Base-by-base conservation (phyloP, 2,329 filamentous ascomycete species). In the Phialocephala subalpina region DNA sequence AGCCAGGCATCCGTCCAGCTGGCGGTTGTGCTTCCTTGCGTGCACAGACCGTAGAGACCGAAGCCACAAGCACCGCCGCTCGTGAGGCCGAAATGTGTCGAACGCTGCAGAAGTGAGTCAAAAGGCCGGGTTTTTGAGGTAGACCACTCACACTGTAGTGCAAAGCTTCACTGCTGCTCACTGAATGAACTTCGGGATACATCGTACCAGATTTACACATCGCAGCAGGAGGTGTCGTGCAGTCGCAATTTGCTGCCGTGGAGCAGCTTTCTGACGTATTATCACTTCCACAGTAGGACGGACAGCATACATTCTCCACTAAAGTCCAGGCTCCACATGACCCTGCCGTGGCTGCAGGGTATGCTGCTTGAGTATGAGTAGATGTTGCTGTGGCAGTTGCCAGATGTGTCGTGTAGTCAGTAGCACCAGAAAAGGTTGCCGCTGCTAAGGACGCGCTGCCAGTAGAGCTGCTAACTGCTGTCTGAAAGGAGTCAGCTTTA, bases 251-350 rank as follows among this genome's bases (percentile, higher is more conserved):
- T 5, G 36, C 8, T 33, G 45, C 55, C 8, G 47, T 14, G 18
- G 38, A 53, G 25, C 65, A 67, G 42, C 35, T 53, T 62, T 67
- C 61, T n/a, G 62, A 67, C 9, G 52, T 63, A 22, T 59, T 16
- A 20, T 53, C 42, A 40, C 62, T 57, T 20, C 11, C 38, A 40
- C 65, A 67, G 40, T 67, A 67, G 2, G 59, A 42, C 18, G 65
- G 65, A 42, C 65, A 67, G 55, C 65, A 67, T 16, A 67, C 65
- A 55, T 64, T 67, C 16, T 67, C 62, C 3, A 62, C 59, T 9
- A 67, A 40, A 20, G 61, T 56, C 65, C 65, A 67, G 12, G 58
- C 9, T 22, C 65, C 65, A 42, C 65, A 67, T 18, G 58, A 27
- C 12, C 20, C 38, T 18, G 62, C 16, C 9, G 62, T 49, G 22